Evolutionary conservation across 1,284 basidiomycete genomes (phyloP).

Genomic region (Irpex sp.): DNA sequence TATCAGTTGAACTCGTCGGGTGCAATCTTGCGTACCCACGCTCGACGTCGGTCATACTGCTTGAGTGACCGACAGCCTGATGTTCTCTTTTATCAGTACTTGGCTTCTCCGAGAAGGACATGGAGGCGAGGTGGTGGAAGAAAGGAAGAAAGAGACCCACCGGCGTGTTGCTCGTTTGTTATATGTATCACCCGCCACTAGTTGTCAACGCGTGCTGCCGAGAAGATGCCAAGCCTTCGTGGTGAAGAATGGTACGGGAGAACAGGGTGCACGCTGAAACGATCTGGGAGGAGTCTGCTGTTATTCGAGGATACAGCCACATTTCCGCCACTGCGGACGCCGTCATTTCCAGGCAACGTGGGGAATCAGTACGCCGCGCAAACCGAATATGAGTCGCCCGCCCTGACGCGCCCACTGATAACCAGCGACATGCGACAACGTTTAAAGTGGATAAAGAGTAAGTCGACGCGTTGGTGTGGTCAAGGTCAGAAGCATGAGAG

Average conservation of each 20-base stretch:
- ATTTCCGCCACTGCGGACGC: not conserved
- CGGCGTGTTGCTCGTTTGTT: not conserved
- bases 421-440: not conserved
- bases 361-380: not conserved
- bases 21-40: slow-evolving; percentile 9
- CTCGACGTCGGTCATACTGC: slow-evolving; percentile 7
- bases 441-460: no score
- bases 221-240: not conserved
- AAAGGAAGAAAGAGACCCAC: not conserved
- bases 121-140: not conserved
- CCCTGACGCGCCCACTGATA: not conserved
- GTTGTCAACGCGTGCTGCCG: not conserved
- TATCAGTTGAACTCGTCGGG: not conserved
- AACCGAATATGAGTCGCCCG: not conserved
- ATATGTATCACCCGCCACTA: not conserved
- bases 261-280: not conserved
- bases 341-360: not conserved
- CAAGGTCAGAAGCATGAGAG: no score
- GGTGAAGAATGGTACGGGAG: not conserved
- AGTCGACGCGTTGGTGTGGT: no score
- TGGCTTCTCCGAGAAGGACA: not conserved
- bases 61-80: not conserved
- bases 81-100: not conserved
- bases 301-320: not conserved
- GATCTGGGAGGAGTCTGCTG: not conserved